Percentiles rank a stretch among this genome's conserved stretches.
Conservation (phyloP, 495 filamentous ascomycete species). For the Aspergillus funiculosus region DNA sequence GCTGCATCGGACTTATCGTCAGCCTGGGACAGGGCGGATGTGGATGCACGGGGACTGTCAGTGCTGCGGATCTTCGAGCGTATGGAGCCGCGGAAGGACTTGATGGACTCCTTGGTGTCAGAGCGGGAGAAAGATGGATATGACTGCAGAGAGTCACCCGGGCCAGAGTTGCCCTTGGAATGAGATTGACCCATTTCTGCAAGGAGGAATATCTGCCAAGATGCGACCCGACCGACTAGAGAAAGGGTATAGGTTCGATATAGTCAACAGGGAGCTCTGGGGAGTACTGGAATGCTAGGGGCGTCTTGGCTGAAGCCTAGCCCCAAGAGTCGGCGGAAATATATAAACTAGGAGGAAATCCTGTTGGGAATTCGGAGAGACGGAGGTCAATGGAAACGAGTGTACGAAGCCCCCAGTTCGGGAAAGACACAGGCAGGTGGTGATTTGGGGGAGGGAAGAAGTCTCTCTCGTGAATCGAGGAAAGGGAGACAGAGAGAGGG, state of each 20-base stretch:
- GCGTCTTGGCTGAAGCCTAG: constrained; percentile 29
- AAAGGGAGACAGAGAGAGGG: background rate
- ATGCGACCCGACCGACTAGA: constrained; percentile 23
- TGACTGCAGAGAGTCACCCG: constrained; percentile 58
- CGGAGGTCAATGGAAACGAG: too few species aligned
- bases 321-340: constrained; percentile 12
- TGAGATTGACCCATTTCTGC: constrained; percentile 82
- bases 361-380: background rate
- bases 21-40: constrained; percentile 53
- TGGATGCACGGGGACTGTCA: constrained; percentile 72
- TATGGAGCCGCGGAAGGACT: constrained; percentile 71
- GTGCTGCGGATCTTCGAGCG: constrained; percentile 67
- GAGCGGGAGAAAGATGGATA: constrained; percentile 90
- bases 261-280: constrained; percentile 24
- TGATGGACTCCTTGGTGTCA: constrained; percentile 89
- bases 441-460: too few species aligned
- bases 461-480: background rate
- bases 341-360: constrained; percentile 20
- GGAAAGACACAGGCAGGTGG: too few species aligned
- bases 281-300: constrained; percentile 32
- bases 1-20: constrained; percentile 73
- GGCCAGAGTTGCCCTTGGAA: constrained; percentile 66
- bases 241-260: constrained; percentile 25
- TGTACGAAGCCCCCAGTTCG: too few species aligned
- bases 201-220: constrained; percentile 37